phyloP scores from a whole-genome alignment of 805 yeast genomes.

The Pichia manshurica region DNA sequence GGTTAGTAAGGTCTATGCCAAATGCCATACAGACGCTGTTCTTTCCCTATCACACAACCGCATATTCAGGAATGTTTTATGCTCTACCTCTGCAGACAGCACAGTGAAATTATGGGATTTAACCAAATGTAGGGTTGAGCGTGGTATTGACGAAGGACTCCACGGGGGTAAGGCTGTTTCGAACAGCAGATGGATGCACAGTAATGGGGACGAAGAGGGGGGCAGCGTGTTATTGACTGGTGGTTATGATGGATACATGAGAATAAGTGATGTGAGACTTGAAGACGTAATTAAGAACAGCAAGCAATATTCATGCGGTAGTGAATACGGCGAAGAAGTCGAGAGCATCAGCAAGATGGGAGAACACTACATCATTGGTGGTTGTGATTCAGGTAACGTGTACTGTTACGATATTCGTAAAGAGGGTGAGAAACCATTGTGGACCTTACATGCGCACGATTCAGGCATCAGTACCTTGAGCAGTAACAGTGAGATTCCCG shows the following conservation, averaged over 20 bases:
- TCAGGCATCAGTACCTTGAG: slow-evolving; percentile 83
- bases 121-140: slow-evolving; percentile 64
- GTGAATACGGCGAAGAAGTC: slow-evolving; percentile 55
- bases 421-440: slow-evolving; percentile 52
- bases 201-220: slow-evolving; percentile 33
- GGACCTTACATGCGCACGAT: slow-evolving; percentile 98
- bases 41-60: slow-evolving; percentile 80
- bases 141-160: slow-evolving; percentile 56
- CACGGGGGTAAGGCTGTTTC: slow-evolving; percentile 83
- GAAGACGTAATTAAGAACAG: slow-evolving; percentile 54
- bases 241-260: slow-evolving; percentile 84
- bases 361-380: slow-evolving; percentile 50
- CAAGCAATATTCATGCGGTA: slow-evolving; percentile 58
- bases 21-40: slow-evolving; percentile 89
- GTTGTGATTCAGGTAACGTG: slow-evolving; percentile 86
- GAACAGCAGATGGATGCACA: slow-evolving; percentile 77
- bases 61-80: slow-evolving; percentile 75
- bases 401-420: slow-evolving; percentile 81
- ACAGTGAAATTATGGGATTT: slow-evolving; percentile 97
- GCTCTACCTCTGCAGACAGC: slow-evolving; percentile 91
- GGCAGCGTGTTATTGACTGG: slow-evolving; percentile 76
- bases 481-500: slow-evolving; percentile 59
- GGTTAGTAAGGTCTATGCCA: slow-evolving; percentile 44
- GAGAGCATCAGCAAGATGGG: slow-evolving; percentile 75
- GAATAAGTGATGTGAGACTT: slow-evolving; percentile 80